phyloP scores from a whole-genome alignment of 2,329 filamentous ascomycete genomes.

The Sarocladium oryzae region DNA sequence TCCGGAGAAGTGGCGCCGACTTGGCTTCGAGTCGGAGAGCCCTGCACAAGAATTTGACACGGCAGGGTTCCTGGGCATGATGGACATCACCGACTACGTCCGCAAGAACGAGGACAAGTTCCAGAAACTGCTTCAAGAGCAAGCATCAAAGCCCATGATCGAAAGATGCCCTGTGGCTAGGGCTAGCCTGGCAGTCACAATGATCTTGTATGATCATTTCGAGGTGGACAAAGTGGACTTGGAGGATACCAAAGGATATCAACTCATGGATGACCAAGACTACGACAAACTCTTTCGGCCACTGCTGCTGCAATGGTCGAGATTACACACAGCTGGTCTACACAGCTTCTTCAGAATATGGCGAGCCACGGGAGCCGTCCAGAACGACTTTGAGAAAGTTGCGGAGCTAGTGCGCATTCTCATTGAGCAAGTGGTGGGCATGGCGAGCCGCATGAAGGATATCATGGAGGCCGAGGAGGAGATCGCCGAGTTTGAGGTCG shows the following conservation, averaged over 20 bases:
- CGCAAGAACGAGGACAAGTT: slow-evolving; percentile 87
- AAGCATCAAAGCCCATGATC: slow-evolving; percentile 63
- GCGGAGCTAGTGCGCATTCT: slow-evolving; percentile 86
- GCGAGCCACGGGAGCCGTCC: slow-evolving; percentile 80
- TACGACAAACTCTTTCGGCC: slow-evolving; percentile 85
- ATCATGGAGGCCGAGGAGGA: slow-evolving; percentile 86
- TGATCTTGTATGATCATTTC: slow-evolving; percentile 90
- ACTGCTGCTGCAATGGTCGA: slow-evolving; percentile 85
- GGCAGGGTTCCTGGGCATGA: slow-evolving; percentile 88
- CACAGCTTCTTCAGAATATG: slow-evolving; percentile 87
- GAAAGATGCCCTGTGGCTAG: slow-evolving; percentile 82
- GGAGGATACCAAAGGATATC: slow-evolving; percentile 70
- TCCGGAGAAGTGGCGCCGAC: slow-evolving; percentile 83
- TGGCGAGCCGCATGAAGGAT: slow-evolving; percentile 74
- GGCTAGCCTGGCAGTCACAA: slow-evolving; percentile 79
- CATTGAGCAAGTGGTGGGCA: slow-evolving; percentile 81
- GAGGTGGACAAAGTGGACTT: slow-evolving; percentile 80
- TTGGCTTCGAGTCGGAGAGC: slow-evolving; percentile 88
- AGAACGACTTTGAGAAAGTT: slow-evolving; percentile 89
- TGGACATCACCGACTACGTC: slow-evolving; percentile 94
- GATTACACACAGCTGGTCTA: slow-evolving; percentile 77
- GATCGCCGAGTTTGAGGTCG: slow-evolving; percentile 74
- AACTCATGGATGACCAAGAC: slow-evolving; percentile 67
- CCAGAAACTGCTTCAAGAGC: slow-evolving; percentile 86
- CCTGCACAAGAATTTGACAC: slow-evolving; percentile 79